Percentiles rank a stretch among this genome's conserved stretches.
These are phyloP conservation scores for Lipomyces orientalis DNA, from an alignment of 805 yeast genomes.

Conservation along the genomic window DNA sequence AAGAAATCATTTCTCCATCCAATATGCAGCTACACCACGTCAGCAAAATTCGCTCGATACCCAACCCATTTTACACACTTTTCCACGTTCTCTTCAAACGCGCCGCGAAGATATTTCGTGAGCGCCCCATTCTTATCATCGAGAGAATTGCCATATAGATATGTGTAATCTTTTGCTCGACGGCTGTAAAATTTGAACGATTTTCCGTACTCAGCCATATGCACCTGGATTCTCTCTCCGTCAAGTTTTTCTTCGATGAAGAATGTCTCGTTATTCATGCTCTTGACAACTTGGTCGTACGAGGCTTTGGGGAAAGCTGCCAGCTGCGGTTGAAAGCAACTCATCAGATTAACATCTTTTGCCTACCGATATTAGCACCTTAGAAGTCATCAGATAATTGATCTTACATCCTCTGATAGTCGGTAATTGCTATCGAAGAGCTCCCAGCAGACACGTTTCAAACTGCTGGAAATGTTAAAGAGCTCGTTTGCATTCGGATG, in stretches of 20 bases:
- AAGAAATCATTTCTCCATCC: constrained; percentile 95
- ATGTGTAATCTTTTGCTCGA: constrained; percentile 73
- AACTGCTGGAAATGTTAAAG: constrained; percentile 66
- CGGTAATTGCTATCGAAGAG: constrained; percentile 57
- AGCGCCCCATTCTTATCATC: constrained; percentile 55
- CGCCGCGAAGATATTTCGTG: constrained; percentile 55
- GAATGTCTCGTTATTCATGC: constrained; percentile 51
- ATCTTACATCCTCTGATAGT: constrained; percentile 51
- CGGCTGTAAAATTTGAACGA: constrained; percentile 63
- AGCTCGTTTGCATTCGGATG: constrained; percentile 78
- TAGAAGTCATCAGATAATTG: constrained; percentile 42
- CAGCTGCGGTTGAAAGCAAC: constrained; percentile 77
- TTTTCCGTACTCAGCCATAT: constrained; percentile 57
- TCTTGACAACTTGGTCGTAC: constrained; percentile 55
- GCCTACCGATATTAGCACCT: constrained; percentile 38
- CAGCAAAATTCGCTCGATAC: neutral
- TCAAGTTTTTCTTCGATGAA: constrained; percentile 89
- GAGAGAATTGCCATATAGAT: constrained; percentile 64
- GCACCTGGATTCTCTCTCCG: constrained; percentile 87
- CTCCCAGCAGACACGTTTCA: constrained; percentile 64
- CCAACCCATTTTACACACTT: constrained; percentile 43
- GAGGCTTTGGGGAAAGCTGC: constrained; percentile 61
- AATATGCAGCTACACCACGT: constrained; percentile 52
- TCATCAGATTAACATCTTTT: constrained; percentile 52
- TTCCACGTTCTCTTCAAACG: constrained; percentile 48